phyloP scores from a whole-genome alignment of 768 basidiomycete species.

The Hortiboletus campestris region DNA sequence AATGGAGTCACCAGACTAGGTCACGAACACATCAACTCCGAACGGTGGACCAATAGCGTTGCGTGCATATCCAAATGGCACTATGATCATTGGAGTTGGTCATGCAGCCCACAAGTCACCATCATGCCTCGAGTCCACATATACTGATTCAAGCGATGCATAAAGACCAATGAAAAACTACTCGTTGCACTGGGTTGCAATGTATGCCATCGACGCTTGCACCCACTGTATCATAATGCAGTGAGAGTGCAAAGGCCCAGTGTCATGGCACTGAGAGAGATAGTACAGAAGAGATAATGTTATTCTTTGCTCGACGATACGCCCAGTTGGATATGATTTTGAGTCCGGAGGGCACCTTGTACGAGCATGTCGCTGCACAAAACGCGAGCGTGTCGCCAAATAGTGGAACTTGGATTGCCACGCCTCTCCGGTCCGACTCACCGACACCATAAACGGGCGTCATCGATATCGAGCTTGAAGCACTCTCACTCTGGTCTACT shows the following conservation, averaged over 20 bases:
- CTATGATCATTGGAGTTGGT: too few relatives aligned
- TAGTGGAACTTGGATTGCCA: not conserved
- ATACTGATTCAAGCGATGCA: not conserved
- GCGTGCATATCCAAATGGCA: too few relatives aligned
- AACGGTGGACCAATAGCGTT: too few relatives aligned
- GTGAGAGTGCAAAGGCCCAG: not conserved
- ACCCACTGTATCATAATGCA: not conserved
- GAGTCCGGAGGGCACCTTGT: conserved; percentile 72
- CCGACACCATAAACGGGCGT: too few relatives aligned
- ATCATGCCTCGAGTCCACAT: not conserved
- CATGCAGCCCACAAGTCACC: too few relatives aligned
- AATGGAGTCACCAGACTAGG: too few relatives aligned
- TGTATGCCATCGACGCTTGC: conserved; percentile 12
- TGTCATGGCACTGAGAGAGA: not conserved
- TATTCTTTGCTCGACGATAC: conserved; percentile 76
- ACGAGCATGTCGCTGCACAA: conserved; percentile 48
- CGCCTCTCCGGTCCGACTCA: not conserved
- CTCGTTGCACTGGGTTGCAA: not conserved
- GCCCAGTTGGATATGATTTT: conserved; percentile 61
- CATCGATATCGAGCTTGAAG: too few relatives aligned
- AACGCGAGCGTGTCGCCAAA: not conserved
- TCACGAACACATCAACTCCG: too few relatives aligned
- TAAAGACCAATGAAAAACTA: not conserved
- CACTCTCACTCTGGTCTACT: too few relatives aligned
- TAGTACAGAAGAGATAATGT: not conserved